Conservation (phyloP, 176 grass and related monocot genomes). For the Pontederia paniculata region DNA sequence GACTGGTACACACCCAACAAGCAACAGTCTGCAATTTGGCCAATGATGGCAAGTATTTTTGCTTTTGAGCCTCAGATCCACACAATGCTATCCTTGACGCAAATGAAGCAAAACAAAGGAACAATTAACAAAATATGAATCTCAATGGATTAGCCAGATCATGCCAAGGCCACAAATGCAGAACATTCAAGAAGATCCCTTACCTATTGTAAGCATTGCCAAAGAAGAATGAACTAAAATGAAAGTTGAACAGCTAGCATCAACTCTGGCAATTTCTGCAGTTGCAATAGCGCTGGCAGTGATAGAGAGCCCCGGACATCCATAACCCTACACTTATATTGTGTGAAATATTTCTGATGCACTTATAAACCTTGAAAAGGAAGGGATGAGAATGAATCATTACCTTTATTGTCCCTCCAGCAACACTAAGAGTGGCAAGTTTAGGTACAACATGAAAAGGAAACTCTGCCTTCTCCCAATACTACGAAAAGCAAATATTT, state of each 20-base stretch:
- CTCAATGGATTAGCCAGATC: background rate
- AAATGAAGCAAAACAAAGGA: constrained; percentile 9
- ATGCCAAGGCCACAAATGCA: background rate
- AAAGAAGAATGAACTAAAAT: constrained; percentile 86
- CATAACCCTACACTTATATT: constrained; percentile 45
- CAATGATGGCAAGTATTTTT: constrained; percentile 46
- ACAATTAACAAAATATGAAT: constrained; percentile 1
- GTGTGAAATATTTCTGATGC: constrained; percentile 1
- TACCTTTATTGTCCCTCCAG: constrained; percentile 70
- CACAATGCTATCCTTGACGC: constrained; percentile 44
- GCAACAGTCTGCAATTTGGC: constrained; percentile 43
- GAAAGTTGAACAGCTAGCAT: constrained; percentile 90
- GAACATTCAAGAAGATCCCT: background rate
- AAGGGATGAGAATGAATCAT: background rate
- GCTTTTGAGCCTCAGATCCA: constrained; percentile 91
- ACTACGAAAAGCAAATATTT: constrained; percentile 25
- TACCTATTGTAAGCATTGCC: constrained; percentile 76
- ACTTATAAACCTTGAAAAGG: constrained; percentile 1
- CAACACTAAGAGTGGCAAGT: constrained; percentile 47
- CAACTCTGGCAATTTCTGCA: constrained; percentile 82
- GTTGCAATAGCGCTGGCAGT: constrained; percentile 44
- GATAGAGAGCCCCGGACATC: constrained; percentile 71
- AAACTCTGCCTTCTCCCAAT: constrained; percentile 90
- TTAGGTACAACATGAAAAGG: constrained; percentile 68
- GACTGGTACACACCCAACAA: constrained; percentile 42